A percentile compares a stretch with the other conserved stretches of the same genome.
Conservation (phyloP, 139 green algal genomes). For the Chlorella sp. region DNA sequence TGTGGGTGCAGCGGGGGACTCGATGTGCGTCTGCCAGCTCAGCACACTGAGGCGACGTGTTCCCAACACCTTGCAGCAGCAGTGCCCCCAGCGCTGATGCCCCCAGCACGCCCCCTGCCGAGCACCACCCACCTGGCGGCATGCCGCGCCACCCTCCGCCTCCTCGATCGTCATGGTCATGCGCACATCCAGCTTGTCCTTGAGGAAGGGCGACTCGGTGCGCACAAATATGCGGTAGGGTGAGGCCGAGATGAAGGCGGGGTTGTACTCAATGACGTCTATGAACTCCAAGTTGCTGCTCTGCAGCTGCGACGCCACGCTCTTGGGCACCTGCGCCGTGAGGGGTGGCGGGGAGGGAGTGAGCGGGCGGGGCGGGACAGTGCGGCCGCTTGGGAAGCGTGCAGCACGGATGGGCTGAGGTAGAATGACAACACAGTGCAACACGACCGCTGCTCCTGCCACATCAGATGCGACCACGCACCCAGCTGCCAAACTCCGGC, state of each 20-base stretch:
- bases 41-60: neutral
- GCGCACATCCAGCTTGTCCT: constrained; percentile 38
- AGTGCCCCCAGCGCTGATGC: too few species aligned
- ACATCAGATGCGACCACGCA: neutral
- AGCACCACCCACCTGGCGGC: constrained; percentile 31
- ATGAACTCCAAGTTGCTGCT: constrained; percentile 16
- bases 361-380: too few species aligned
- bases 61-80: too few species aligned
- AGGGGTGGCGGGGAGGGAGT: too few species aligned
- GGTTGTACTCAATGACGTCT: constrained; percentile 37
- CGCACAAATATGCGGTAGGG: constrained; percentile 42
- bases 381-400: too few species aligned
- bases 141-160: constrained; percentile 24
- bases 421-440: too few species aligned
- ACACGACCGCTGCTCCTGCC: neutral
- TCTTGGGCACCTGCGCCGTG: constrained; percentile 23
- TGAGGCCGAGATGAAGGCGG: constrained; percentile 12
- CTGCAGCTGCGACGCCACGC: constrained; percentile 1
- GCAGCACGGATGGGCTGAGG: too few species aligned
- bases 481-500: constrained; percentile 47
- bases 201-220: constrained; percentile 43
- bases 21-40: neutral
- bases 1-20: neutral
- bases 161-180: constrained; percentile 43
- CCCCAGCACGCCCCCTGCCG: neutral